phyloP scores from a whole-genome alignment of 2,329 filamentous ascomycete genomes.

The Chaetomiaceae sp. region DNA sequence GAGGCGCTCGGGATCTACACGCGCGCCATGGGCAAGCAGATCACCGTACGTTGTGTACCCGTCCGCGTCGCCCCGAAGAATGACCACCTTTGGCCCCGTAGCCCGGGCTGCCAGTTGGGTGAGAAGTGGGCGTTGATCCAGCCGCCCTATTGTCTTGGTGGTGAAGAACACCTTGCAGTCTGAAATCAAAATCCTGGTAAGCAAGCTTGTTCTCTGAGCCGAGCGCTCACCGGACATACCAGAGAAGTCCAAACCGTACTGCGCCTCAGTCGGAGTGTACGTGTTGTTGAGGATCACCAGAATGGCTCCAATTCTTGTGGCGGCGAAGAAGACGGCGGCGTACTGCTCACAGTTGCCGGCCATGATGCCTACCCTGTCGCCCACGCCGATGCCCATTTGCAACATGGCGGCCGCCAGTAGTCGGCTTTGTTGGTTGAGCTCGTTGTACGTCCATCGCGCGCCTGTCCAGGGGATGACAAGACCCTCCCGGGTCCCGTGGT shows the following conservation, averaged over 20 bases:
- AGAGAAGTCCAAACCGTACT: conserved; percentile 64
- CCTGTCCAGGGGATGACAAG: conserved; percentile 71
- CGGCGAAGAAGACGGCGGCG: conserved; percentile 68
- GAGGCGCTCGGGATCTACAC: conserved; percentile 44
- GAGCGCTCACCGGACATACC: conserved; percentile 37
- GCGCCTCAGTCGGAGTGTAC: conserved; percentile 66
- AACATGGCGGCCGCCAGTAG: conserved; percentile 60
- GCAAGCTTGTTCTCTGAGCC: too few species aligned
- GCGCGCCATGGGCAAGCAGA: conserved; percentile 47
- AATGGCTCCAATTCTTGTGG: conserved; percentile 59
- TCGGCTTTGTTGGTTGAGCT: conserved; percentile 56
- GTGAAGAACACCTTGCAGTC: conserved; percentile 70
- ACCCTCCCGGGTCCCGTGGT: conserved; percentile 60
- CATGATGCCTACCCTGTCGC: conserved; percentile 70
- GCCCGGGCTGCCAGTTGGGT: conserved; percentile 42
- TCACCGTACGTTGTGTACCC: conserved; percentile 55
- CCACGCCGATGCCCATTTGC: conserved; percentile 58
- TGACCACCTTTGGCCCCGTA: conserved; percentile 47
- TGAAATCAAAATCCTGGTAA: too few species aligned
- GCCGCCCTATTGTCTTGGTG: conserved; percentile 59
- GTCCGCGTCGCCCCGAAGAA: conserved; percentile 50
- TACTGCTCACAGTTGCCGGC: conserved; percentile 78
- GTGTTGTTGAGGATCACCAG: conserved; percentile 78
- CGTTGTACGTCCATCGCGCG: conserved; percentile 64
- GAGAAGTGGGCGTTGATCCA: conserved; percentile 58